Percentiles rank a stretch among this genome's conserved stretches.
Evolutionary conservation across 495 filamentous ascomycete species (phyloP).

Genomic region (Collariella sp.): DNA sequence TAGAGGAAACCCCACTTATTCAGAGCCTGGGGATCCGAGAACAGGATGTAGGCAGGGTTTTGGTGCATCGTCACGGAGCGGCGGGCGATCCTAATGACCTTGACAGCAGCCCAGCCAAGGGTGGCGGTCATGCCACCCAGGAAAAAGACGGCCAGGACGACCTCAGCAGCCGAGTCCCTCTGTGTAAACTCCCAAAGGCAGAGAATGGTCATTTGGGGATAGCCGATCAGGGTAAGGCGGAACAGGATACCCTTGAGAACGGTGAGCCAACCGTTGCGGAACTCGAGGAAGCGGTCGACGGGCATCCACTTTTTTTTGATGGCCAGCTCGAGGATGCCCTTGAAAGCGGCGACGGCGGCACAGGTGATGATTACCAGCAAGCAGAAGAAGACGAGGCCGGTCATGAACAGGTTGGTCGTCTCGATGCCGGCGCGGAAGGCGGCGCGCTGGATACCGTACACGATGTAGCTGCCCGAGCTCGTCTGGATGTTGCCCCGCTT

Average conservation of each 20-base stretch:
- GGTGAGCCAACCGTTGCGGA: constrained; percentile 74
- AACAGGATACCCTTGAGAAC: constrained; percentile 69
- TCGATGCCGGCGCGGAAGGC: constrained; percentile 83
- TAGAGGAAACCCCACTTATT: constrained; percentile 99
- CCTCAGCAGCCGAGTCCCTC: constrained; percentile 75
- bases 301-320: constrained; percentile 74
- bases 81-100: constrained; percentile 83
- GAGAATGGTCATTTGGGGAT: constrained; percentile 85
- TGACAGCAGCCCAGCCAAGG: constrained; percentile 78
- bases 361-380: constrained; percentile 67
- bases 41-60: constrained; percentile 96
- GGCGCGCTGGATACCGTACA: constrained; percentile 86
- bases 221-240: constrained; percentile 87
- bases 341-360: constrained; percentile 69
- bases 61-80: constrained; percentile 89
- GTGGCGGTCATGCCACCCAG: constrained; percentile 75
- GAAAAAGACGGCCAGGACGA: constrained; percentile 86
- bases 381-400: constrained; percentile 81
- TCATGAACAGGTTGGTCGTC: constrained; percentile 89
- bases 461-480: constrained; percentile 49
- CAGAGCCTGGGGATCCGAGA: constrained; percentile 83
- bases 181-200: constrained; percentile 93
- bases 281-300: constrained; percentile 83
- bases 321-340: constrained; percentile 65
- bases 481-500: constrained; percentile 44